Percentiles rank a stretch among this genome's conserved stretches.
phyloP scores from a whole-genome alignment of 106 monocot genomes.

The Dioscorea zingiberensis region DNA sequence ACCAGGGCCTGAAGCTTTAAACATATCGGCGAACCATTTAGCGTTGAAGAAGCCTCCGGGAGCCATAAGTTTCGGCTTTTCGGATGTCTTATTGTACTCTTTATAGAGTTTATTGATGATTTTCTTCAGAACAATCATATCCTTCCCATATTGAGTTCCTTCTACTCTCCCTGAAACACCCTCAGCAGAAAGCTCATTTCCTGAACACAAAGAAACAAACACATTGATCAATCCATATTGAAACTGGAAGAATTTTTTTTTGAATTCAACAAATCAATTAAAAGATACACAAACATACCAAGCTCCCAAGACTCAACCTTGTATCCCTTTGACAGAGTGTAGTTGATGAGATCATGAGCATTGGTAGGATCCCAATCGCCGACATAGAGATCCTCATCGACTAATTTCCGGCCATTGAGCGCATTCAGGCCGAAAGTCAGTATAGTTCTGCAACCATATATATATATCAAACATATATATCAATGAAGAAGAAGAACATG shows the following conservation, averaged over 20 bases:
- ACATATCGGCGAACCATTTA: constrained; percentile 38
- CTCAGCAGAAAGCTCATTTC: constrained; percentile 43
- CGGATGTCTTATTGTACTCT: background rate
- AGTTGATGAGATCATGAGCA: constrained; percentile 38
- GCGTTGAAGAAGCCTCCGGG: constrained; percentile 45
- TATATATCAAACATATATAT: background rate
- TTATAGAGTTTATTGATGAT: constrained; percentile 21
- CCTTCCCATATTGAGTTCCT: constrained; percentile 35
- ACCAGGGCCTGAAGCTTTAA: constrained; percentile 23
- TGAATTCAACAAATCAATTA: too few relatives aligned
- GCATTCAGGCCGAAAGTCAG: constrained; percentile 51
- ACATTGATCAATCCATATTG: too few relatives aligned
- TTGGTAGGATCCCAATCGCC: constrained; percentile 44
- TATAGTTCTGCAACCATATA: constrained; percentile 23
- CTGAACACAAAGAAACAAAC: background rate
- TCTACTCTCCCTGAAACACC: constrained; percentile 30
- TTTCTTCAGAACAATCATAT: constrained; percentile 25
- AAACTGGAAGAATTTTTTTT: too few relatives aligned
- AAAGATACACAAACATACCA: constrained; percentile 12
- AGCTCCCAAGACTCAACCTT: constrained; percentile 45
- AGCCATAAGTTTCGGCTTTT: constrained; percentile 23
- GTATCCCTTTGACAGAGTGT: constrained; percentile 28
- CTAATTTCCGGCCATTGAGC: constrained; percentile 18
- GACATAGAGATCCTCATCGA: background rate
- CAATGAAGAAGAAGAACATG: background rate